Conservation (phyloP, 257 asterid genomes). For the Solanum tarijense region DNA sequence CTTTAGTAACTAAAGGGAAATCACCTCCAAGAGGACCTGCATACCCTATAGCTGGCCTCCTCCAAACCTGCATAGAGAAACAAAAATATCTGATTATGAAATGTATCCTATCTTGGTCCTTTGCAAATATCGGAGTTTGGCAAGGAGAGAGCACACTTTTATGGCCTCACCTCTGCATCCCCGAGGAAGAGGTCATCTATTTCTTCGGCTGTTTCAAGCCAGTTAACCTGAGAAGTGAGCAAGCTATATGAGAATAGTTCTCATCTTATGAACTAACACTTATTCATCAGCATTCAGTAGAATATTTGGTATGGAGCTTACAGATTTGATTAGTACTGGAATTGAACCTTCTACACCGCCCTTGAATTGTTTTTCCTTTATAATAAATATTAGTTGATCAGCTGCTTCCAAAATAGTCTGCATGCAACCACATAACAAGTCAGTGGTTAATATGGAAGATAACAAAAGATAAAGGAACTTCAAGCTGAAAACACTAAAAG, state of each 20-base stretch:
- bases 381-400: conserved; percentile 45
- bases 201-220: conserved; percentile 82
- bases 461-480: neutral
- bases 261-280: neutral
- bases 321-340: conserved; percentile 55
- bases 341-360: conserved; percentile 54
- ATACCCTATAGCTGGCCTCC: conserved; percentile 55
- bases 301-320: conserved; percentile 24
- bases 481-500: neutral
- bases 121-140: neutral
- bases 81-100: neutral
- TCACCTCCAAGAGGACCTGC: conserved; percentile 63
- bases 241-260: neutral
- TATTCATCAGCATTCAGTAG: neutral
- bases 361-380: conserved; percentile 34
- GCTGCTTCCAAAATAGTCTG: conserved; percentile 59
- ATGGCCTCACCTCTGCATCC: conserved; percentile 61
- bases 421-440: conserved; percentile 12
- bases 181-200: conserved; percentile 74
- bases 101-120: neutral
- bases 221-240: conserved; percentile 32
- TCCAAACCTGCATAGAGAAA: conserved; percentile 42
- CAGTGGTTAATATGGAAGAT: conserved; percentile 11
- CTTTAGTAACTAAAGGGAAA: conserved; percentile 58
- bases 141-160: neutral